These are phyloP conservation scores for Puccinellia tenuiflora DNA, from an alignment of 176 grass and related monocot genomes.

Conservation along the genomic window DNA sequence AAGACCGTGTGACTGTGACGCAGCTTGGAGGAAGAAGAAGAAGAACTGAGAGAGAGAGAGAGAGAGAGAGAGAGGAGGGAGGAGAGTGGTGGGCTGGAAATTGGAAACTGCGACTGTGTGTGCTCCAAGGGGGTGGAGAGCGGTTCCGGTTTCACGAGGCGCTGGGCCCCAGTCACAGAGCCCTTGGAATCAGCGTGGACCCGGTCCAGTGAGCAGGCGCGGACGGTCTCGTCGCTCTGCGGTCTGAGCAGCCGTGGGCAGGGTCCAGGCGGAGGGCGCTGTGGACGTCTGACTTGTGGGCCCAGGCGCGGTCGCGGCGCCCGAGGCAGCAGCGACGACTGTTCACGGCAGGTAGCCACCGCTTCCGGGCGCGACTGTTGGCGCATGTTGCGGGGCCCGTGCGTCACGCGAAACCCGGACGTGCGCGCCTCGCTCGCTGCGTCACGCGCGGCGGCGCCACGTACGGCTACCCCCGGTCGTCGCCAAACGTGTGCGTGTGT, in stretches of 20 bases:
- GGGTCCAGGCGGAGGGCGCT: background rate
- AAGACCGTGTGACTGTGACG: background rate
- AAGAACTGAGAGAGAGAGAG: background rate
- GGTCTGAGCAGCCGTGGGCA: background rate
- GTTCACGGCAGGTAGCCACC: background rate
- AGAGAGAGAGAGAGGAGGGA: background rate
- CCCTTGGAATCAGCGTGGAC: background rate
- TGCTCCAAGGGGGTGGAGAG: background rate
- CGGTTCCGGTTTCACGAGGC: conserved; percentile 34
- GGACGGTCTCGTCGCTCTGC: too few relatives aligned
- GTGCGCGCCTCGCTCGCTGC: too few relatives aligned
- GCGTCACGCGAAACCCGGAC: too few relatives aligned
- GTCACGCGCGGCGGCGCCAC: too few relatives aligned
- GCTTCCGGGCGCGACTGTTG: too few relatives aligned
- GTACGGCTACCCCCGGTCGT: too few relatives aligned
- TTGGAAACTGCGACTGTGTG: background rate
- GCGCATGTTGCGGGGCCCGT: too few relatives aligned
- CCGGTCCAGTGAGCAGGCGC: background rate
- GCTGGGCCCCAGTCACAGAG: background rate
- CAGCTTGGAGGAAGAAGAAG: background rate
- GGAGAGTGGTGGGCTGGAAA: background rate
- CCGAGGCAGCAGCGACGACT: background rate
- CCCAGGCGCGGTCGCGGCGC: background rate
- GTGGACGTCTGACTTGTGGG: background rate
- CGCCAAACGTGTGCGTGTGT: too few relatives aligned